Percentiles rank a stretch among this genome's conserved stretches.
Conservation (phyloP, 805 yeast species). For the Clavispora phyllophila region DNA sequence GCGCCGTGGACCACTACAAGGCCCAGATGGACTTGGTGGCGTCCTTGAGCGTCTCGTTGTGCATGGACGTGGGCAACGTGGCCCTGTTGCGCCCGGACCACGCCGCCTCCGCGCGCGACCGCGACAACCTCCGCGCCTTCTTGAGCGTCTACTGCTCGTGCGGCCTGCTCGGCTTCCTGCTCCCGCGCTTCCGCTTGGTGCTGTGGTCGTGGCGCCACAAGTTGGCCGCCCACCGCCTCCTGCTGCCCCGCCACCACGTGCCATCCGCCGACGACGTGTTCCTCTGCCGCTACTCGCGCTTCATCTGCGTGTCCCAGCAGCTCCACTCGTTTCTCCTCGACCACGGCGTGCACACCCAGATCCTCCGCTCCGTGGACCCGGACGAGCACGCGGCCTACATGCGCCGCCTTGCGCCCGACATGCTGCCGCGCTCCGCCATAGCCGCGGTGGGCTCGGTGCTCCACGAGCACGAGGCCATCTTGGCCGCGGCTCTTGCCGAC, state of each 20-base stretch:
- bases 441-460: slow-evolving; percentile 14
- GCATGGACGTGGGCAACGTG: slow-evolving; percentile 44
- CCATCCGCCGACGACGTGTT: slow-evolving; percentile 36
- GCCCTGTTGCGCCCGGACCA: slow-evolving; percentile 1
- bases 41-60: slow-evolving; percentile 41
- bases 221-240: slow-evolving; percentile 21
- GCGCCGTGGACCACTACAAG: slow-evolving; percentile 47
- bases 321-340: slow-evolving; percentile 38
- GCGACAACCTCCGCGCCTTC: slow-evolving; percentile 35
- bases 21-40: slow-evolving; percentile 46
- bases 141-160: slow-evolving; percentile 47
- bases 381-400: slow-evolving; percentile 4
- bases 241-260: slow-evolving; percentile 7
- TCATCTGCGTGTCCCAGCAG: slow-evolving; percentile 48
- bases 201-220: slow-evolving; percentile 44
- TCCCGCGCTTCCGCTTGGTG: slow-evolving; percentile 48
- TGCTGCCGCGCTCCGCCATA: not conserved
- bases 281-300: slow-evolving; percentile 39
- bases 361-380: slow-evolving; percentile 3
- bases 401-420: slow-evolving; percentile 1
- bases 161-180: slow-evolving; percentile 46
- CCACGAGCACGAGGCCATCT: slow-evolving; percentile 35
- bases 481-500: slow-evolving; percentile 37
- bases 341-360: slow-evolving; percentile 10
- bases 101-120: slow-evolving; percentile 18